These are phyloP conservation scores for Solanum sejunctum DNA, from an alignment of 257 asterid genomes.

Conservation along the genomic window DNA sequence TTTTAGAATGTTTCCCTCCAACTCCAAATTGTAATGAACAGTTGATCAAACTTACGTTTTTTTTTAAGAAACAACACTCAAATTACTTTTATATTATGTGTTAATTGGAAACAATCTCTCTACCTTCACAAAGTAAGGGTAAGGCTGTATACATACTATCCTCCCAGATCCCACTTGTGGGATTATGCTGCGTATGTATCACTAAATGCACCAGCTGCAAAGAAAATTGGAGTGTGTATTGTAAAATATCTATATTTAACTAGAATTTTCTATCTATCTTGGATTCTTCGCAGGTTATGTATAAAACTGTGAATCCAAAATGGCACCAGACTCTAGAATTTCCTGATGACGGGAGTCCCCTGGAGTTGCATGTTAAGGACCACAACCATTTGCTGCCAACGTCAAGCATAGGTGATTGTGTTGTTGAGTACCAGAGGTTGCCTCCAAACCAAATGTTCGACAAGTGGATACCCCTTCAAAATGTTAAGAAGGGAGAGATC, in stretches of 20 bases:
- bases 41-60: not conserved
- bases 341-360: constrained; percentile 77
- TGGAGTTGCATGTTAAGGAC: constrained; percentile 75
- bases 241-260: not conserved
- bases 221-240: not conserved
- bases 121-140: not conserved
- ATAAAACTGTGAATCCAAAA: constrained; percentile 65
- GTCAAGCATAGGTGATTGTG: constrained; percentile 73
- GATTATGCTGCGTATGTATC: not conserved
- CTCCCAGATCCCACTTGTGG: not conserved
- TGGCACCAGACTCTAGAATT: constrained; percentile 96
- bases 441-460: constrained; percentile 88
- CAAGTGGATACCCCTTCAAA: constrained; percentile 96
- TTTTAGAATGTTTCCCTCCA: not conserved
- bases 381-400: constrained; percentile 73
- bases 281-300: constrained; percentile 38
- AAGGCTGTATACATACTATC: not conserved
- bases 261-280: not conserved
- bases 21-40: not conserved
- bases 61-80: not conserved
- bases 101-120: not conserved
- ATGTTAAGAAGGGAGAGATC: constrained; percentile 79
- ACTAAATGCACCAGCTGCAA: not conserved
- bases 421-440: constrained; percentile 72
- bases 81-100: not conserved